These are phyloP conservation scores for Oryza meyeriana DNA, from an alignment of 176 grass and related monocot species.

Conservation along the genomic window DNA sequence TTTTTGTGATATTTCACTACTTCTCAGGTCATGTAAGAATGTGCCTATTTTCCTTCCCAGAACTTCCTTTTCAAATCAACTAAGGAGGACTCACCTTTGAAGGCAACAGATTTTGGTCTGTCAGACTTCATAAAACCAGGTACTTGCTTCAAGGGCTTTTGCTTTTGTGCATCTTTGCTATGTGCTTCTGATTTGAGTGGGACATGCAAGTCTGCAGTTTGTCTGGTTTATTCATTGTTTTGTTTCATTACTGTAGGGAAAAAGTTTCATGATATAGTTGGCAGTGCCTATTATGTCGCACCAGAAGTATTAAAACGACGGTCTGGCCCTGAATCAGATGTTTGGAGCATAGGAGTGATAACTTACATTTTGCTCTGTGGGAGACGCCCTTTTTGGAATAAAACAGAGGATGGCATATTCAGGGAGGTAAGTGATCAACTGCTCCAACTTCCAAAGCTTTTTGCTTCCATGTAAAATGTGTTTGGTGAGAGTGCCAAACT, in stretches of 20 bases:
- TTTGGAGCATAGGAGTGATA: constrained; percentile 99
- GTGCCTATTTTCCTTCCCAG: constrained; percentile 70
- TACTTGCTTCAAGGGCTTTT: constrained; percentile 28
- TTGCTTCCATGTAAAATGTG: constrained; percentile 12
- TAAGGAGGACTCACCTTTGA: constrained; percentile 71
- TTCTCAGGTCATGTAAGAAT: constrained; percentile 53
- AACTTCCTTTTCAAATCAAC: constrained; percentile 99
- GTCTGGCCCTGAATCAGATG: constrained; percentile 93
- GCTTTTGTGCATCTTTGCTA: constrained; percentile 24
- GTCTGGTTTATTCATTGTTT: constrained; percentile 12
- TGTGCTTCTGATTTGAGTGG: constrained; percentile 10
- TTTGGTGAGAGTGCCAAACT: background rate
- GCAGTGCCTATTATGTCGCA: constrained; percentile 98
- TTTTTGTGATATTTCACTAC: constrained; percentile 53
- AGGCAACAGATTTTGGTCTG: constrained; percentile 98
- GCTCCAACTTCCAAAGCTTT: constrained; percentile 14
- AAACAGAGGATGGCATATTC: constrained; percentile 97
- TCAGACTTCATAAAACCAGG: constrained; percentile 95
- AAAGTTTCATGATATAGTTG: constrained; percentile 94
- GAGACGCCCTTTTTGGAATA: constrained; percentile 97
- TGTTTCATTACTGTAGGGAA: constrained; percentile 55
- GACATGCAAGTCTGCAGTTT: background rate
- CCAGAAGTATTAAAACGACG: constrained; percentile 90
- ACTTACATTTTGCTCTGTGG: constrained; percentile 99
- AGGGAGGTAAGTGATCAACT: constrained; percentile 71